These are phyloP conservation scores for Malus hybrid DNA, from an alignment of 331 rosid species.

Conservation along the genomic window DNA sequence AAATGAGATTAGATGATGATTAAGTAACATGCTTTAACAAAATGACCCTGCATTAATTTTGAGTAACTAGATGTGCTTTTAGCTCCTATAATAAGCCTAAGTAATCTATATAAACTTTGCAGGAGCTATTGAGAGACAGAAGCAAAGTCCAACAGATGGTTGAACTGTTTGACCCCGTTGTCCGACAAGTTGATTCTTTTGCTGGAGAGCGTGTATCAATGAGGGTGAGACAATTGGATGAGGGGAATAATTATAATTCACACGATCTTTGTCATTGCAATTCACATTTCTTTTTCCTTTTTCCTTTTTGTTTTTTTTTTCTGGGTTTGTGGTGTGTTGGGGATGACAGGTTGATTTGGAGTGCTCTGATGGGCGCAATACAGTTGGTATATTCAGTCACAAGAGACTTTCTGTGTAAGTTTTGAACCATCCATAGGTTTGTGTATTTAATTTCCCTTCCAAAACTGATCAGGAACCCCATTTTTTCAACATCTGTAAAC, in stretches of 20 bases:
- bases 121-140: slow-evolving; percentile 80
- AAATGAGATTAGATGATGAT: background rate
- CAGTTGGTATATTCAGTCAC: slow-evolving; percentile 74
- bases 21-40: background rate
- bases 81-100: background rate
- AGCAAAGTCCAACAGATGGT: slow-evolving; percentile 62
- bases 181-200: slow-evolving; percentile 61
- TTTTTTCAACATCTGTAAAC: background rate
- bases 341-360: slow-evolving; percentile 76
- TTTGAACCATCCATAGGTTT: background rate
- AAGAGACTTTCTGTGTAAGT: slow-evolving; percentile 62
- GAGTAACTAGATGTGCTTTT: background rate
- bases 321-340: background rate
- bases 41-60: background rate
- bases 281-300: background rate
- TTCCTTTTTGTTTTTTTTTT: background rate
- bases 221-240: slow-evolving; percentile 49
- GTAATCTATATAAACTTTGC: slow-evolving; percentile 10
- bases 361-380: slow-evolving; percentile 65
- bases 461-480: background rate
- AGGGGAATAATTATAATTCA: background rate
- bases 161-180: slow-evolving; percentile 70
- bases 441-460: background rate
- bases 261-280: background rate
- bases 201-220: slow-evolving; percentile 92